Conservation (phyloP, 2,329 filamentous ascomycete genomes). For the Pseudocercospora pini-densiflorae region DNA sequence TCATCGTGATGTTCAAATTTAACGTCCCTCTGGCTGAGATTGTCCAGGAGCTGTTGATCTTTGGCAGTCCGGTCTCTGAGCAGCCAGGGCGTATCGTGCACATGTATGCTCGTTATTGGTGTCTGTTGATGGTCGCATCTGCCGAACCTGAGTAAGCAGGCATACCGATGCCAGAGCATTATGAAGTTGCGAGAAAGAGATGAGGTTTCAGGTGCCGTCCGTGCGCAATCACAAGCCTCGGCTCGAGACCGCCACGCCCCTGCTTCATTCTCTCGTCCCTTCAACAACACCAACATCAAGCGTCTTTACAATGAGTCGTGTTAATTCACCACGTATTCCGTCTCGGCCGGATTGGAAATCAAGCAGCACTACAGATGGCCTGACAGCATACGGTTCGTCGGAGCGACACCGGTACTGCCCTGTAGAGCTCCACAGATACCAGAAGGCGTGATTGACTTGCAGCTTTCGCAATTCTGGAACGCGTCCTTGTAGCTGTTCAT, state of each 20-base stretch:
- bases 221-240: constrained; percentile 1
- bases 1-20: no score
- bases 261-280: not conserved
- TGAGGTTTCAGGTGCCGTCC: not conserved
- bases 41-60: no score
- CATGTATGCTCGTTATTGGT: no score
- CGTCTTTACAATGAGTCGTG: not conserved
- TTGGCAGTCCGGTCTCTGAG: no score
- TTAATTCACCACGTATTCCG: not conserved
- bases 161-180: not conserved
- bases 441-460: constrained; percentile 25
- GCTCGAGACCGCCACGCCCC: not conserved
- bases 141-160: no score
- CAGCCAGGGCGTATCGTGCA: no score
- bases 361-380: not conserved
- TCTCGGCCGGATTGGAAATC: not conserved
- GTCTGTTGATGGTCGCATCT: no score
- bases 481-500: constrained; percentile 13
- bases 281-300: not conserved
- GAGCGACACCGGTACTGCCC: constrained; percentile 19
- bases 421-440: constrained; percentile 10
- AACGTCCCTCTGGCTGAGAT: no score
- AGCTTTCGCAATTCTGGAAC: constrained; percentile 20
- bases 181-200: not conserved
- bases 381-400: constrained; percentile 7